A percentile compares a stretch with the other conserved stretches of the same genome.
Evolutionary conservation across 495 filamentous ascomycete genomes (phyloP).

Genomic region (Glonium stellatum): DNA sequence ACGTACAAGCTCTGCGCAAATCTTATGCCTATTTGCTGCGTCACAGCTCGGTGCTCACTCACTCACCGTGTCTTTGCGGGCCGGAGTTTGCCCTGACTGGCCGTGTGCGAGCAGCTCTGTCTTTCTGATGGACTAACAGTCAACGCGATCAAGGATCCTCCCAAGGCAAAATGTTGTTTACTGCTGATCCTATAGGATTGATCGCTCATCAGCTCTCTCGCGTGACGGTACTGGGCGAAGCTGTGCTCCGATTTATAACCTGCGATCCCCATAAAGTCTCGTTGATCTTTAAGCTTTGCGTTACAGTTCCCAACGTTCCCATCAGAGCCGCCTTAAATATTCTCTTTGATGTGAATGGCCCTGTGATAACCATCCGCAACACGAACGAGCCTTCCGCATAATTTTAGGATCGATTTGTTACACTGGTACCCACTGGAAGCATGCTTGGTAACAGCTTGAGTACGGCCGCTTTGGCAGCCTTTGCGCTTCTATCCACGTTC

Average conservation of each 20-base stretch:
- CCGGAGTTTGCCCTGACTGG: not conserved
- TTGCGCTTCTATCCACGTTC: slow-evolving; percentile 4
- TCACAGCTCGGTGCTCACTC: not conserved
- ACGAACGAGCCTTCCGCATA: not conserved
- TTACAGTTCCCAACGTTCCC: not conserved
- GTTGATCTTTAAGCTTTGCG: not conserved
- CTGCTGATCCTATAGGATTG: not conserved
- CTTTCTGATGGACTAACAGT: not conserved
- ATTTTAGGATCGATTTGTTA: not conserved
- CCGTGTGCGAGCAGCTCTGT: not conserved
- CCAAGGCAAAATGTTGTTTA: not conserved
- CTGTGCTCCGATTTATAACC: not conserved
- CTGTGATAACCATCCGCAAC: not conserved
- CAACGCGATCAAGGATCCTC: not conserved
- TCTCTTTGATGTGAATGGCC: not conserved
- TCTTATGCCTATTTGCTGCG: not conserved
- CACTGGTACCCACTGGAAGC: not conserved
- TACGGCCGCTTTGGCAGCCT: slow-evolving; percentile 1
- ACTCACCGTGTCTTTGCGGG: not conserved
- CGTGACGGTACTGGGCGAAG: not conserved
- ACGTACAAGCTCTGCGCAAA: not conserved
- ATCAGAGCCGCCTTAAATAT: not conserved
- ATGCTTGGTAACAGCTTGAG: slow-evolving; percentile 1
- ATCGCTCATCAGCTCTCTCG: not conserved
- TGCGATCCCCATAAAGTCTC: not conserved